Evolutionary conservation across 192 early-diverging fungal species (phyloP).

Genomic region (Dissophora ornata): DNA sequence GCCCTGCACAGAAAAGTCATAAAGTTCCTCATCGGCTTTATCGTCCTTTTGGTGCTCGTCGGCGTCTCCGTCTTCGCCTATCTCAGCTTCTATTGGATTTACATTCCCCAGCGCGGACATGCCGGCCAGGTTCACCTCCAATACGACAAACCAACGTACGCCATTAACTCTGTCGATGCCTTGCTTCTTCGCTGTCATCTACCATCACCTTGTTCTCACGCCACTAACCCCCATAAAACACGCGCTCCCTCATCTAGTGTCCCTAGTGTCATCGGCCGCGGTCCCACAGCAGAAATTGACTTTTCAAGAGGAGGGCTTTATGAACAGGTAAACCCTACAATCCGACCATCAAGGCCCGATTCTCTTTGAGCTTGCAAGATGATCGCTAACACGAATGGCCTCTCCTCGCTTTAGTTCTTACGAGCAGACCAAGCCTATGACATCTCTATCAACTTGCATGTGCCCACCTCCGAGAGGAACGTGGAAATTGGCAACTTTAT

Average conservation of each 20-base stretch:
- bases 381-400: neutral
- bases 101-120: slow-evolving; percentile 58
- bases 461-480: slow-evolving; percentile 56
- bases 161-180: neutral
- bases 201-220: neutral
- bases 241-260: slow-evolving; percentile 12
- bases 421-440: slow-evolving; percentile 58
- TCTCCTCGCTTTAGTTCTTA: slow-evolving; percentile 33
- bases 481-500: slow-evolving; percentile 55
- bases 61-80: slow-evolving; percentile 51
- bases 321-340: slow-evolving; percentile 10
- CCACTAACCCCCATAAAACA: neutral
- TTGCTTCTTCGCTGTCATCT: neutral
- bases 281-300: slow-evolving; percentile 48
- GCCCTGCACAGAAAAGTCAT: slow-evolving; percentile 55
- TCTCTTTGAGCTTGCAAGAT: neutral
- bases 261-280: slow-evolving; percentile 19
- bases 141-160: slow-evolving; percentile 54
- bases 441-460: slow-evolving; percentile 54
- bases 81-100: slow-evolving; percentile 57
- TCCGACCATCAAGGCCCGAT: neutral
- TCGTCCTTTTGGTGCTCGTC: slow-evolving; percentile 34
- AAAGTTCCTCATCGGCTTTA: slow-evolving; percentile 50
- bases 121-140: slow-evolving; percentile 56
- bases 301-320: slow-evolving; percentile 51